These are phyloP conservation scores for Agapanthus africanus DNA, from an alignment of 106 monocot genomes.

Conservation along the genomic window DNA sequence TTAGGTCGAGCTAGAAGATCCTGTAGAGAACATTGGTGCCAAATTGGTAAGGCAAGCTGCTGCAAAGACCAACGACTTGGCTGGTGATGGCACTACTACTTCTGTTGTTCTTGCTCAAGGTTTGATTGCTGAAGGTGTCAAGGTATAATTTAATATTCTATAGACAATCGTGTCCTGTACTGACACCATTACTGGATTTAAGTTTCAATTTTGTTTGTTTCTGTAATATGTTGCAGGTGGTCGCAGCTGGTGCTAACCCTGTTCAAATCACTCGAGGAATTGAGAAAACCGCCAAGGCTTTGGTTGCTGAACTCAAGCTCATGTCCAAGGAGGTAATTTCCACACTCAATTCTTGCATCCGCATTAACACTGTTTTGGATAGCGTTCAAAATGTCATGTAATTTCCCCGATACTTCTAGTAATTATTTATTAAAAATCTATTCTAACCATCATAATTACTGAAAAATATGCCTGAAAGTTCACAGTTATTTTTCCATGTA, in stretches of 20 bases:
- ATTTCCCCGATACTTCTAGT: too few species aligned
- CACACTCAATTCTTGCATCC: neutral
- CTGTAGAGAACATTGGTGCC: constrained; percentile 64
- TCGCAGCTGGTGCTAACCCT: constrained; percentile 60
- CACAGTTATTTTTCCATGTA: too few species aligned
- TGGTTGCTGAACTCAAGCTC: constrained; percentile 49
- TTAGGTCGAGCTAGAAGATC: constrained; percentile 57
- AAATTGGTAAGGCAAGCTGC: constrained; percentile 60
- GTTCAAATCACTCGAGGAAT: constrained; percentile 78
- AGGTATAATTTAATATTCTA: constrained; percentile 9
- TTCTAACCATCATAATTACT: too few species aligned
- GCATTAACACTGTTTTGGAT: neutral
- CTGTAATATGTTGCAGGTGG: constrained; percentile 11
- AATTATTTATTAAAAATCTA: too few species aligned
- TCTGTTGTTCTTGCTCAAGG: constrained; percentile 62
- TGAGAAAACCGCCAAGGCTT: constrained; percentile 60
- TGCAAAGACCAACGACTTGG: constrained; percentile 59
- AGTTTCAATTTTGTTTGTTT: neutral
- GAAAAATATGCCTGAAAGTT: too few species aligned
- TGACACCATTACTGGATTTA: neutral
- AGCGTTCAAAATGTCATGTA: too few species aligned
- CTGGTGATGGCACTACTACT: constrained; percentile 59
- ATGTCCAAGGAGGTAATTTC: constrained; percentile 61
- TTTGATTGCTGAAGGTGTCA: constrained; percentile 51
- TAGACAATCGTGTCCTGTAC: neutral